phyloP scores from a whole-genome alignment of 192 early-diverging fungal genomes.

The Coemansia sp. region DNA sequence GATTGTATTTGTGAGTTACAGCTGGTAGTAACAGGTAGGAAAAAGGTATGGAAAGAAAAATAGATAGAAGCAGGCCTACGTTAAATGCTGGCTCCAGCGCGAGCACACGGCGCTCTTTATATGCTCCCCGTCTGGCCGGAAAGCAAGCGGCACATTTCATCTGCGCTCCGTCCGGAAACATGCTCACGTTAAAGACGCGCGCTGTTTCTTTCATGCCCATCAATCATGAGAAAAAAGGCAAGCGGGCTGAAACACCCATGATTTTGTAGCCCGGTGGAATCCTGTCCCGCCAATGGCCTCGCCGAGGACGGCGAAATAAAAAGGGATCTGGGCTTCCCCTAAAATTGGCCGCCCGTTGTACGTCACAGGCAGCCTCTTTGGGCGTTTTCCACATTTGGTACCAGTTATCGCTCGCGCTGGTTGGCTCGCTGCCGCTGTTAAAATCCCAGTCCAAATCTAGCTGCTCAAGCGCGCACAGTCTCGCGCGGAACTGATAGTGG shows the following conservation, averaged over 20 bases:
- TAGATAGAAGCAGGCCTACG: background rate
- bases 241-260: slow-evolving; percentile 8
- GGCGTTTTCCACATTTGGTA: slow-evolving; percentile 1
- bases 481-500: slow-evolving; percentile 13
- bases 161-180: slow-evolving; percentile 10
- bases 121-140: background rate
- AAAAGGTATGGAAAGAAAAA: slow-evolving; percentile 4
- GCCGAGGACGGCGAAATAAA: slow-evolving; percentile 6
- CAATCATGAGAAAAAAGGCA: slow-evolving; percentile 3
- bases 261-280: slow-evolving; percentile 12
- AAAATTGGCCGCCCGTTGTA: slow-evolving; percentile 8
- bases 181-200: background rate
- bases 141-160: background rate
- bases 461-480: slow-evolving; percentile 1
- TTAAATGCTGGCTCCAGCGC: background rate
- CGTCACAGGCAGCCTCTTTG: background rate
- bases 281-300: slow-evolving; percentile 6
- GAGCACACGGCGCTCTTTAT: background rate
- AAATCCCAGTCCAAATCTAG: slow-evolving; percentile 6
- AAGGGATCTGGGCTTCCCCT: too few relatives aligned
- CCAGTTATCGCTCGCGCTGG: slow-evolving; percentile 7
- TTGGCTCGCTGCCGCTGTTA: slow-evolving; percentile 6
- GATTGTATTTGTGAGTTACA: background rate
- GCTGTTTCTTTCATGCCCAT: slow-evolving; percentile 1
- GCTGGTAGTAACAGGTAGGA: slow-evolving; percentile 2